These are phyloP conservation scores for Trichoderma breve DNA, from an alignment of 2,329 filamentous ascomycete species.

Conservation along the genomic window DNA sequence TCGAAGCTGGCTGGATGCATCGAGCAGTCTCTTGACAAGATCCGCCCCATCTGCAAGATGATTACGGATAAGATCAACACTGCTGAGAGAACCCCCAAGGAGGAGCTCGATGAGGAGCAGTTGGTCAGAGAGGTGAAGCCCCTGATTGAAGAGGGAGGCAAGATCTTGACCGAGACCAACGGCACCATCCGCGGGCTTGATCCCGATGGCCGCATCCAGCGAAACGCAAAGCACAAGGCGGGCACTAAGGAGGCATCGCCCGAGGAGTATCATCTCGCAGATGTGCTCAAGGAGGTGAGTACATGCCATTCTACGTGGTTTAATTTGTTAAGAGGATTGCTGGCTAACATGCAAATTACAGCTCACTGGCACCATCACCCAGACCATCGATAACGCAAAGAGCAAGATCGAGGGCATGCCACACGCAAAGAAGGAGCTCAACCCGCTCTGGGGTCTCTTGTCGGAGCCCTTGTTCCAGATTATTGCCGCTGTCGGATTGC, in stretches of 20 bases:
- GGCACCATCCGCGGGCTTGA: conserved; percentile 84
- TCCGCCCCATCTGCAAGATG: conserved; percentile 81
- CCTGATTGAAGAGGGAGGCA: conserved; percentile 80
- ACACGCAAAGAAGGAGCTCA: conserved; percentile 90
- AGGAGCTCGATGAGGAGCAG: conserved; percentile 86
- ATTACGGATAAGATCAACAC: conserved; percentile 81
- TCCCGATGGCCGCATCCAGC: conserved; percentile 80
- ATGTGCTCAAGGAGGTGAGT: conserved; percentile 71
- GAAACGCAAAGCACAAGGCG: conserved; percentile 79
- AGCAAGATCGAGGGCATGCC: conserved; percentile 89
- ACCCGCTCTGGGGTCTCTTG: conserved; percentile 81
- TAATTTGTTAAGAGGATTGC: background rate
- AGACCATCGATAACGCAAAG: conserved; percentile 83
- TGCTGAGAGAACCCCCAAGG: conserved; percentile 76
- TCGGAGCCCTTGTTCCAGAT: conserved; percentile 90
- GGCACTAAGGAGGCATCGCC: conserved; percentile 63
- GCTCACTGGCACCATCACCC: conserved; percentile 75
- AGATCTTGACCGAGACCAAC: conserved; percentile 82
- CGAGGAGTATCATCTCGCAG: conserved; percentile 81
- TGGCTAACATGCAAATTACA: conserved; percentile 29
- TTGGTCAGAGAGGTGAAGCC: conserved; percentile 84
- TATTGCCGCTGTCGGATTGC: conserved; percentile 78
- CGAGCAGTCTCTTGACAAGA: conserved; percentile 75
- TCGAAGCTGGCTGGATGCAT: conserved; percentile 71
- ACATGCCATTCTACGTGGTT: background rate